A percentile compares a stretch with the other conserved stretches of the same genome.
These are phyloP conservation scores for Mycena floridula DNA, from an alignment of 768 basidiomycete species.

Conservation along the genomic window DNA sequence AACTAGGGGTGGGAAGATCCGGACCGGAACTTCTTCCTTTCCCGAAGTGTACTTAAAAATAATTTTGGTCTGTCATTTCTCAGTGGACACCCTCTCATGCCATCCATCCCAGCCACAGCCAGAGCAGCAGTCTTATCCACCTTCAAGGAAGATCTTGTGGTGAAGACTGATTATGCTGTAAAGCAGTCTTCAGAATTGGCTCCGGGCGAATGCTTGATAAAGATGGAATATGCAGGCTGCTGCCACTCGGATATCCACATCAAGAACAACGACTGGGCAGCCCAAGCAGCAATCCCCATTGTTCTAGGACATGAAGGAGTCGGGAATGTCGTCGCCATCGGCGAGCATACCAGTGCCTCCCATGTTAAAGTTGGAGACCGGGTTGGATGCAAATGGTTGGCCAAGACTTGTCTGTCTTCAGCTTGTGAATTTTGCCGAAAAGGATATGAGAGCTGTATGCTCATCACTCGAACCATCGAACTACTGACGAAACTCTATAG, in stretches of 20 bases:
- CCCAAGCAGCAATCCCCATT: slow-evolving; percentile 43
- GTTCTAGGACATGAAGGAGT: slow-evolving; percentile 81
- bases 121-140: slow-evolving; percentile 29
- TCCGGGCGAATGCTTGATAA: slow-evolving; percentile 66
- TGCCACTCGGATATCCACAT: slow-evolving; percentile 79
- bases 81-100: too few relatives aligned
- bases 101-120: slow-evolving; percentile 32
- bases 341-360: slow-evolving; percentile 40
- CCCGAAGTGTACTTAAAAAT: too few relatives aligned
- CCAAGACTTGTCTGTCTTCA: slow-evolving; percentile 26
- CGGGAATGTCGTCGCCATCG: slow-evolving; percentile 74
- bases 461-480: not conserved
- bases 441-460: slow-evolving; percentile 45
- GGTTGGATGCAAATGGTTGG: slow-evolving; percentile 75
- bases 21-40: too few relatives aligned
- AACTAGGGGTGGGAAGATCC: too few relatives aligned
- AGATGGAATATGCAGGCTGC: slow-evolving; percentile 56
- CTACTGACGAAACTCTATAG: slow-evolving; percentile 18
- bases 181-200: slow-evolving; percentile 47
- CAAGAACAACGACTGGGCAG: slow-evolving; percentile 61
- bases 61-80: too few relatives aligned
- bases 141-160: slow-evolving; percentile 20
- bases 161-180: slow-evolving; percentile 45
- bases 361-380: slow-evolving; percentile 64
- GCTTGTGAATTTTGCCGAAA: slow-evolving; percentile 69